Base-by-base conservation (phyloP, 1,139 yeast species). In the Martiniozyma asiatica region DNA sequence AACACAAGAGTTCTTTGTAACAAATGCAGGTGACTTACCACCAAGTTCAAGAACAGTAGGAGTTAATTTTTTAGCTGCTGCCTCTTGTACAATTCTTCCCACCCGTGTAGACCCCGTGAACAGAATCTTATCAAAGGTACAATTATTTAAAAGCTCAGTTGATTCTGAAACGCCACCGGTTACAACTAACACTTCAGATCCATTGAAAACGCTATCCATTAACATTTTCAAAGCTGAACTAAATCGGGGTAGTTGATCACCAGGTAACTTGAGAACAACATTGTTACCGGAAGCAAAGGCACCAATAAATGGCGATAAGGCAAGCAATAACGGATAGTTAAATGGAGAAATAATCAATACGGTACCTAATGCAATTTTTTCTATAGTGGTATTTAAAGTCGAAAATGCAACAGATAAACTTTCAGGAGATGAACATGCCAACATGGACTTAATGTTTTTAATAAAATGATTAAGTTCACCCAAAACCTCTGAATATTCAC, bases 261-360 rank as follows among this genome's bases (percentile, higher is more conserved):
- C 69, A 20, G 84, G 93, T 8, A 50, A 32, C 52, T 87, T 87
- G 47, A 80, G 59, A 15, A 81, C 73, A 17, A 81, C 92, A 6
- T 76, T 65, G 52, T 87, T 87, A 14, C 97, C 97, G 14, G 79
- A 85, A 2, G 94, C 85, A 44, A 89, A 59, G 1, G 95, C 95
- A 19, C 84, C 84, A 23, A 75, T 64, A 13, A 87, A 48, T 0
- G 96, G 85, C 11, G 70, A 61, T 16, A 85, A 41, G 0, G 82
- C 49, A 40, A 87, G 59, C 25, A 68, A 41, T 32, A 81, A 53
- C 1, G 98, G 98, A 52, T 78, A 89, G 56, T 87, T 87, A 68
- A 81, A 87, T 0, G 97, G 95, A 1, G 85, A 59, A 33, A 85
- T 72, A 33, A 87, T 61, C 40, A 85, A 63, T 3, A 80, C 80